These are phyloP conservation scores for Acacia concinna DNA, from an alignment of 331 rosid species.

Conservation along the genomic window DNA sequence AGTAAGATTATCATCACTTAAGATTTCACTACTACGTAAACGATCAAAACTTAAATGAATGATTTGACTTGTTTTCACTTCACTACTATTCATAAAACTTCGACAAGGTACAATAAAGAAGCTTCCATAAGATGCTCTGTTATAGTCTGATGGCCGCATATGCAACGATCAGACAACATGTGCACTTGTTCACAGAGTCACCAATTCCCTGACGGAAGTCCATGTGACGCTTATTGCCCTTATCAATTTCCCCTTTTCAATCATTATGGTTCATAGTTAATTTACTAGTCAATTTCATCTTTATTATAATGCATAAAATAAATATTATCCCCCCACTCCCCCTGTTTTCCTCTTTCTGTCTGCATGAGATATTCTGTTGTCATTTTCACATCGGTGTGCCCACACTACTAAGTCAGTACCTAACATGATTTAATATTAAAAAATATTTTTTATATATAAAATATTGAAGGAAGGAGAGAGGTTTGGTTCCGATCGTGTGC, in stretches of 20 bases:
- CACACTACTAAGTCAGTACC: not conserved
- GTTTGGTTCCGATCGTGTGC: not conserved
- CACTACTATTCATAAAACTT: not conserved
- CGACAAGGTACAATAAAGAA: slow-evolving; percentile 5
- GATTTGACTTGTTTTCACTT: slow-evolving; percentile 28
- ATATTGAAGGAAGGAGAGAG: not conserved
- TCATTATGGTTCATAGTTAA: not conserved
- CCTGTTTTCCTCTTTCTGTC: not conserved
- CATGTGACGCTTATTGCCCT: slow-evolving; percentile 15
- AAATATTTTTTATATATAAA: not conserved
- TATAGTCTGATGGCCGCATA: not conserved
- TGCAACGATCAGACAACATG: slow-evolving; percentile 29
- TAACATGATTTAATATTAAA: not conserved
- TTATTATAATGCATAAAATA: not conserved
- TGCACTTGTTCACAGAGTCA: slow-evolving; percentile 28
- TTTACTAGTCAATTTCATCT: not conserved
- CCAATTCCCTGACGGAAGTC: slow-evolving; percentile 26
- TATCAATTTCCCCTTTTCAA: not conserved
- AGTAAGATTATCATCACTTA: not conserved
- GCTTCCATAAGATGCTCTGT: not conserved
- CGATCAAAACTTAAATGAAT: slow-evolving; percentile 16
- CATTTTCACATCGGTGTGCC: slow-evolving; percentile 48
- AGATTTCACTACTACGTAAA: no score
- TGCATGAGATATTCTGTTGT: slow-evolving; percentile 16
- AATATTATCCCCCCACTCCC: not conserved